Evolutionary conservation across 305 asterid genomes (phyloP).

Genomic region (Solanum aculeatissimum): DNA sequence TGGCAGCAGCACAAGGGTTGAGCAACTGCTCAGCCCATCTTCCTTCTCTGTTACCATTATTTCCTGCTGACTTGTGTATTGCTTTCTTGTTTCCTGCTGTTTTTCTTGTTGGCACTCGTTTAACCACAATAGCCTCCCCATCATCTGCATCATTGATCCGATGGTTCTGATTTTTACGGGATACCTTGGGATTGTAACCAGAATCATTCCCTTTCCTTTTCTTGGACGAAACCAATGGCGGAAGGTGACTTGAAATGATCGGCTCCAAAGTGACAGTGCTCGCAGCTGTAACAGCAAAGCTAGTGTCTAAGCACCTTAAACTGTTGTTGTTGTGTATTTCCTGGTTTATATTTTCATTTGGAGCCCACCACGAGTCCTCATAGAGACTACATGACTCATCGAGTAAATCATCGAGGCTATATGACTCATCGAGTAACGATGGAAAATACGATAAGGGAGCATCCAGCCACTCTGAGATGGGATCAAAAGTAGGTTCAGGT

Average conservation of each 20-base stretch:
- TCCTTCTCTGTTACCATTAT: slow-evolving; percentile 42
- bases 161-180: slow-evolving; percentile 8
- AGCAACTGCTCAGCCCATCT: slow-evolving; percentile 92
- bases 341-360: slow-evolving; percentile 2
- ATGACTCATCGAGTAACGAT: slow-evolving; percentile 42
- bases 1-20: slow-evolving; percentile 78
- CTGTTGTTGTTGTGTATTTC: background rate
- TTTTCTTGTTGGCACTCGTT: slow-evolving; percentile 12
- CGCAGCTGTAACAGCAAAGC: background rate
- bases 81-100: slow-evolving; percentile 26
- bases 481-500: slow-evolving; percentile 33
- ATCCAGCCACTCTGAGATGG: slow-evolving; percentile 43
- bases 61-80: slow-evolving; percentile 16
- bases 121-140: background rate
- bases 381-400: slow-evolving; percentile 39
- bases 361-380: slow-evolving; percentile 46
- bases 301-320: background rate
- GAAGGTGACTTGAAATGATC: background rate
- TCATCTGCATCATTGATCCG: slow-evolving; percentile 6
- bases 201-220: slow-evolving; percentile 38
- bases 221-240: slow-evolving; percentile 22
- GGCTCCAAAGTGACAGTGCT: background rate
- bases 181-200: background rate
- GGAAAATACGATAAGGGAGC: slow-evolving; percentile 32
- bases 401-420: slow-evolving; percentile 31